Evolutionary conservation across 768 basidiomycete genomes (phyloP).

Genomic region (button mushroom (Agaricus bisporus)): DNA sequence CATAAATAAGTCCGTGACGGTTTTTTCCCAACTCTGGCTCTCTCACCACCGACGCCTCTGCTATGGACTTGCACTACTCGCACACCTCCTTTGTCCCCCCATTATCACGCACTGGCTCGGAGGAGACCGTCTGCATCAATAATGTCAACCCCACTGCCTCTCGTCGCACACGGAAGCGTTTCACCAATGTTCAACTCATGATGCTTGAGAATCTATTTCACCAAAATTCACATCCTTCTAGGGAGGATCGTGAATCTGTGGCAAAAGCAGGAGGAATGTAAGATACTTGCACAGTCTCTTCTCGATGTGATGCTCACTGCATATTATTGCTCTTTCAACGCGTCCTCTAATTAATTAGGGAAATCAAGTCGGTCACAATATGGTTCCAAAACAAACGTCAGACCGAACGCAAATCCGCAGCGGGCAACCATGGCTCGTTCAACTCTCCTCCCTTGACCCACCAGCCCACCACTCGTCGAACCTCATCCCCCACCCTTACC

Average conservation of each 20-base stretch:
- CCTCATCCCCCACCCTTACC: conserved; percentile 25
- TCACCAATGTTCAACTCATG: conserved; percentile 60
- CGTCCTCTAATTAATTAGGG: conserved; percentile 32
- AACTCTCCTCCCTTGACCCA: conserved; percentile 16
- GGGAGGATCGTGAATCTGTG: conserved; percentile 62
- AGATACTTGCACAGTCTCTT: conserved; percentile 20
- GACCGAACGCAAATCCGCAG: conserved; percentile 52
- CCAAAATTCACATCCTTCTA: conserved; percentile 67
- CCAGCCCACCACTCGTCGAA: conserved; percentile 16
- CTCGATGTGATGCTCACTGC: not conserved
- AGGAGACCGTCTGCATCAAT: conserved; percentile 24
- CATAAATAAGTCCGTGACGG: conserved; percentile 12
- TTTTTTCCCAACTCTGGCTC: conserved; percentile 10
- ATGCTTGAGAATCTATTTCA: conserved; percentile 73
- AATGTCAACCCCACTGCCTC: conserved; percentile 23
- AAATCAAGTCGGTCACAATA: conserved; percentile 65
- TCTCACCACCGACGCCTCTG: conserved; percentile 7
- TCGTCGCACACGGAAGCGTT: conserved; percentile 65
- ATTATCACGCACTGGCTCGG: conserved; percentile 50
- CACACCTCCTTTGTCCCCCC: conserved; percentile 5
- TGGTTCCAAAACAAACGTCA: conserved; percentile 86
- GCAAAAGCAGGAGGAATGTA: conserved; percentile 61
- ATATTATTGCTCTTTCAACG: conserved; percentile 2
- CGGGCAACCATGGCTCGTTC: conserved; percentile 27
- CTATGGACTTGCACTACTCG: conserved; percentile 10